phyloP scores from a whole-genome alignment of 371 early-diverging fungal genomes.

The Mucor irregularis region DNA sequence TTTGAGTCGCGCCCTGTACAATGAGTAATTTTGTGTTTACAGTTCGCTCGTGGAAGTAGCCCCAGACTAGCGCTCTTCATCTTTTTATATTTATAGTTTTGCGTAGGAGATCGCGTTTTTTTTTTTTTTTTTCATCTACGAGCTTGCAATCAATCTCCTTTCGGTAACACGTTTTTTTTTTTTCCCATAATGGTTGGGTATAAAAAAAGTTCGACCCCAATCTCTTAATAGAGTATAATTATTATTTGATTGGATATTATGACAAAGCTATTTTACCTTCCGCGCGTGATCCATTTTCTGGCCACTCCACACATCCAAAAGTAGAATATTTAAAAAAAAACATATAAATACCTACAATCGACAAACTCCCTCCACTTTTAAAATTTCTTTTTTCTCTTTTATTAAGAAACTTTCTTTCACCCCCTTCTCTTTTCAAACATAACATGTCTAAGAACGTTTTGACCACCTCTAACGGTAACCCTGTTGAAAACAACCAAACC shows the following conservation, averaged over 20 bases:
- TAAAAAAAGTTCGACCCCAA: not conserved
- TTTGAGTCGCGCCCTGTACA: too few relatives aligned
- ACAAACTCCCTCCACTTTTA: too few relatives aligned
- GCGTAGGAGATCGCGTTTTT: too few relatives aligned
- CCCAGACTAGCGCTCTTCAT: too few relatives aligned
- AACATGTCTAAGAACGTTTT: conserved; percentile 29
- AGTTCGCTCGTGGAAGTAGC: too few relatives aligned
- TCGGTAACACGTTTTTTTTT: too few relatives aligned
- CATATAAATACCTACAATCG: not conserved
- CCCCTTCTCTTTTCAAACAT: not conserved
- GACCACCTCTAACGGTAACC: conserved; percentile 64
- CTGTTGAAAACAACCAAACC: conserved; percentile 71
- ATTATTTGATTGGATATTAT: conserved; percentile 10
- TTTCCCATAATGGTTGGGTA: not conserved
- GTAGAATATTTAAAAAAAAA: not conserved
- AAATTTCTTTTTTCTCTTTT: not conserved
- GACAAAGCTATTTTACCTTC: conserved; percentile 6
- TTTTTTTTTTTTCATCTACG: too few relatives aligned
- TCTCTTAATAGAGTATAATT: conserved; percentile 16
- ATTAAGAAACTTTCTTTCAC: not conserved
- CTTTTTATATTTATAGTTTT: too few relatives aligned
- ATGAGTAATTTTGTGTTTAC: too few relatives aligned
- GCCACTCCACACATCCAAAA: not conserved
- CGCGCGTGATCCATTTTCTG: conserved; percentile 4
- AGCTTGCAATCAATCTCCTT: too few relatives aligned